Evolutionary conservation across 495 filamentous ascomycete species (phyloP).

Genomic region (Diplogelasinospora grovesii): DNA sequence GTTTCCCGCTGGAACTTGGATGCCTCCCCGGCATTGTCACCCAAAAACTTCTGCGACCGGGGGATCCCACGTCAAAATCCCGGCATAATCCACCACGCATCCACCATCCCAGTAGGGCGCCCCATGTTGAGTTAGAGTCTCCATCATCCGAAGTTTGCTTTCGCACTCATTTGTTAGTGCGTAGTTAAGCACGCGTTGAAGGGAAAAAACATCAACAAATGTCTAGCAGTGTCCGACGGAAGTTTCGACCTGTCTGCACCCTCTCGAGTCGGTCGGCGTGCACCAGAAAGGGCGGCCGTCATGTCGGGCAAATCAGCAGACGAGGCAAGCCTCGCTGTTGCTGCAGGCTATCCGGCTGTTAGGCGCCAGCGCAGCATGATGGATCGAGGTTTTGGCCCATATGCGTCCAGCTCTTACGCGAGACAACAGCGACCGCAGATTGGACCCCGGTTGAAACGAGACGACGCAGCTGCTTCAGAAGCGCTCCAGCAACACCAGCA

Average conservation of each 20-base stretch:
- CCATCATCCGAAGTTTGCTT: slow-evolving; percentile 12
- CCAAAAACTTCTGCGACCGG: slow-evolving; percentile 3
- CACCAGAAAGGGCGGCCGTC: not conserved
- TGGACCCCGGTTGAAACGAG: slow-evolving; percentile 27
- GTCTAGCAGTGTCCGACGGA: no score
- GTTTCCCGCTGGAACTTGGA: slow-evolving; percentile 7
- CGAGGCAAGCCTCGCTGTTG: not conserved
- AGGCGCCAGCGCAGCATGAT: slow-evolving; percentile 9
- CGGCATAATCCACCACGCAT: slow-evolving; percentile 12
- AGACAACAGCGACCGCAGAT: slow-evolving; percentile 16
- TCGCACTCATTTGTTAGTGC: slow-evolving; percentile 16
- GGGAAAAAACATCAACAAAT: no score
- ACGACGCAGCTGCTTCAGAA: slow-evolving; percentile 12
- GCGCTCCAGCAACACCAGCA: slow-evolving; percentile 18
- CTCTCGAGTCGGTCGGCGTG: no score
- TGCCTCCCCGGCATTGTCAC: slow-evolving; percentile 1
- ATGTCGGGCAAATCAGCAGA: slow-evolving; percentile 1
- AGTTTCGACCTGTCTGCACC: no score
- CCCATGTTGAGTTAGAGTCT: slow-evolving; percentile 16
- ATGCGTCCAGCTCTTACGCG: slow-evolving; percentile 12
- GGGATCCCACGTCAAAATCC: slow-evolving; percentile 16
- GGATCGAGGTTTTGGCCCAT: slow-evolving; percentile 15
- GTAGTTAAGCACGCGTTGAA: no score
- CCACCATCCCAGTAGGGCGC: slow-evolving; percentile 12
- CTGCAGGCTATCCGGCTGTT: not conserved